These are phyloP conservation scores for Pseudogymnoascus sp. DNA, from an alignment of 2,329 filamentous ascomycete genomes.

Conservation along the genomic window DNA sequence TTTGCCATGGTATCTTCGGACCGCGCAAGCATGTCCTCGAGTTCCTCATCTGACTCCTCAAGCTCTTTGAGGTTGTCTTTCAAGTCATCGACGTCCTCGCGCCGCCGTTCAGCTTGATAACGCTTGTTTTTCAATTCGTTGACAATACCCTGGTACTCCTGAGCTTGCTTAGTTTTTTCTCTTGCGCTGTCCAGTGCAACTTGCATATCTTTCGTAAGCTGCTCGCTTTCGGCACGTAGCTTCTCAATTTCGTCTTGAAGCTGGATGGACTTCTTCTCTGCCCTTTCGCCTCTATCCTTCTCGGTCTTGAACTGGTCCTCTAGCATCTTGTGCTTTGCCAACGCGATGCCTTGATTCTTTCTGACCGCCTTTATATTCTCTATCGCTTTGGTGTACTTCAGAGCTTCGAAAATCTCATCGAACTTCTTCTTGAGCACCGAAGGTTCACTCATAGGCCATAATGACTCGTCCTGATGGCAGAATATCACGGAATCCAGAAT, in stretches of 20 bases:
- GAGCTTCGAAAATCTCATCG: constrained; percentile 94
- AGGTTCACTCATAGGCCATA: constrained; percentile 94
- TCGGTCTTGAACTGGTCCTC: constrained; percentile 72
- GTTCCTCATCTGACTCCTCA: constrained; percentile 66
- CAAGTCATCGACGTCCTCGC: constrained; percentile 63
- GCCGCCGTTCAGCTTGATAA: constrained; percentile 62
- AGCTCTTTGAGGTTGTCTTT: constrained; percentile 68
- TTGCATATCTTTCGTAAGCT: constrained; percentile 52
- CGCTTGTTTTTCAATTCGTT: constrained; percentile 68
- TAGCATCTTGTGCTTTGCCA: constrained; percentile 63
- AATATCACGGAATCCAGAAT: constrained; percentile 95
- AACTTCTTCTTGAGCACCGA: constrained; percentile 82
- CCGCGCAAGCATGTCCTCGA: constrained; percentile 63
- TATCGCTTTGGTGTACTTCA: constrained; percentile 95
- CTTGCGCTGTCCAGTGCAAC: constrained; percentile 46
- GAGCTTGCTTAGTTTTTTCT: constrained; percentile 64
- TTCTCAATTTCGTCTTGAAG: constrained; percentile 60
- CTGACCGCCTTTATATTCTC: constrained; percentile 83
- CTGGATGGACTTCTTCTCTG: constrained; percentile 55
- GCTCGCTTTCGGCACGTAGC: constrained; percentile 49
- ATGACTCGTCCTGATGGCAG: constrained; percentile 94
- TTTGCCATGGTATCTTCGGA: constrained; percentile 68
- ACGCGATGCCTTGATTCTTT: constrained; percentile 72
- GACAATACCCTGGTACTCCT: constrained; percentile 65
- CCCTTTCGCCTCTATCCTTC: constrained; percentile 73